Conservation (phyloP, 257 asterid genomes). For the Petunia axillaris region DNA sequence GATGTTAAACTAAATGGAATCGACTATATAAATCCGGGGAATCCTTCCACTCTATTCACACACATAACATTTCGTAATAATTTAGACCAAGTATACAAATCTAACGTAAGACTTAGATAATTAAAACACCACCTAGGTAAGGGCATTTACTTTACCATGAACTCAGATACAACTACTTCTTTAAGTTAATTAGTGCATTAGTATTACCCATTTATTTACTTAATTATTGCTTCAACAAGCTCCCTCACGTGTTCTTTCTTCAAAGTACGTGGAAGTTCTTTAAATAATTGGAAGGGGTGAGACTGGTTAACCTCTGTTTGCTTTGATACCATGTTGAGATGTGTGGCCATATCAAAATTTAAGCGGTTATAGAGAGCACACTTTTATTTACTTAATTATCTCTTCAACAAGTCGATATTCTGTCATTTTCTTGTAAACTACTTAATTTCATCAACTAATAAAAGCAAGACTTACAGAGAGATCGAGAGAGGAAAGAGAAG, state of each 20-base stretch:
- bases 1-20: background rate
- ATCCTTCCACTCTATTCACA: slow-evolving; percentile 17
- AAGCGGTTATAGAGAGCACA: no score
- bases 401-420: no score
- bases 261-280: background rate
- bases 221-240: no score
- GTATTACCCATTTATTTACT: no score
- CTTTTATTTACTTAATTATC: no score
- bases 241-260: no score
- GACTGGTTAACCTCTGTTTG: no score
- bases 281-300: background rate
- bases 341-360: no score
- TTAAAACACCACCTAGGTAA: background rate
- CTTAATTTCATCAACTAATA: no score
- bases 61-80: background rate
- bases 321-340: no score
- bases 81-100: background rate
- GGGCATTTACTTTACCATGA: background rate
- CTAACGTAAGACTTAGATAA: background rate
- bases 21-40: background rate
- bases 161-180: background rate
- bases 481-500: slow-evolving; percentile 56
- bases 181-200: no score
- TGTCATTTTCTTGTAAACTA: no score
- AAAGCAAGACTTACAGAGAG: slow-evolving; percentile 56